A percentile compares a stretch with the other conserved stretches of the same genome.
Conservation (phyloP, 345 rosid species). For the Lumnitzera racemosa region DNA sequence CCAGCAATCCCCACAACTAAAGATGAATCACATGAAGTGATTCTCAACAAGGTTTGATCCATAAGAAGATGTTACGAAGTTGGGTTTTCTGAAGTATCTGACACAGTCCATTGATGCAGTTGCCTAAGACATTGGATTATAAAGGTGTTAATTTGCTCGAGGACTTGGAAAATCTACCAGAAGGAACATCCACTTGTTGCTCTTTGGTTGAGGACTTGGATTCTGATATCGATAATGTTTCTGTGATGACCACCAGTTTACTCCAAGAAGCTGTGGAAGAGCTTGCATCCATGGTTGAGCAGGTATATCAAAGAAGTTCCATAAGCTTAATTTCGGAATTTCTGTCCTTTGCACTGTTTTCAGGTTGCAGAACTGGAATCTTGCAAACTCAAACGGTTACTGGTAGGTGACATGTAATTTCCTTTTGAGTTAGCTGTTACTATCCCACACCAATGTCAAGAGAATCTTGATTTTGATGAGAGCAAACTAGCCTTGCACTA, state of each 20-base stretch:
- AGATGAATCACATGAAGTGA: conserved; percentile 41
- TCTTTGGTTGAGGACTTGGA: conserved; percentile 40
- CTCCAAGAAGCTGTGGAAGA: conserved; percentile 50
- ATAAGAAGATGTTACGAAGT: neutral
- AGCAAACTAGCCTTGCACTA: too few species aligned
- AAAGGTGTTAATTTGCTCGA: conserved; percentile 62
- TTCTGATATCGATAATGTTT: conserved; percentile 31
- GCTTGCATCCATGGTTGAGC: conserved; percentile 28
- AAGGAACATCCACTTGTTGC: conserved; percentile 37
- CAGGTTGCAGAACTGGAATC: too few species aligned
- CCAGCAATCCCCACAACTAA: conserved; percentile 20
- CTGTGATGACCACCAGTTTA: conserved; percentile 30
- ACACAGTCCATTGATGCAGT: conserved; percentile 22
- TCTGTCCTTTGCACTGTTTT: neutral
- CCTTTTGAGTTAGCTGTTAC: too few species aligned
- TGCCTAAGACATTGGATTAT: conserved; percentile 49
- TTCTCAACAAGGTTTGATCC: conserved; percentile 43
- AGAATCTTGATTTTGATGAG: too few species aligned
- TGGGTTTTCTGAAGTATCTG: conserved; percentile 7
- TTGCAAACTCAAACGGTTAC: too few species aligned
- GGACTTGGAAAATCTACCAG: conserved; percentile 43
- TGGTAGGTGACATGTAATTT: too few species aligned
- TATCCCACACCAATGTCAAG: too few species aligned
- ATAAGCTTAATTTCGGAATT: neutral
- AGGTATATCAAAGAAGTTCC: conserved; percentile 25